Evolutionary conservation across 2,329 filamentous ascomycete genomes (phyloP).

Genomic region (Alternaria novae-zelandiae): DNA sequence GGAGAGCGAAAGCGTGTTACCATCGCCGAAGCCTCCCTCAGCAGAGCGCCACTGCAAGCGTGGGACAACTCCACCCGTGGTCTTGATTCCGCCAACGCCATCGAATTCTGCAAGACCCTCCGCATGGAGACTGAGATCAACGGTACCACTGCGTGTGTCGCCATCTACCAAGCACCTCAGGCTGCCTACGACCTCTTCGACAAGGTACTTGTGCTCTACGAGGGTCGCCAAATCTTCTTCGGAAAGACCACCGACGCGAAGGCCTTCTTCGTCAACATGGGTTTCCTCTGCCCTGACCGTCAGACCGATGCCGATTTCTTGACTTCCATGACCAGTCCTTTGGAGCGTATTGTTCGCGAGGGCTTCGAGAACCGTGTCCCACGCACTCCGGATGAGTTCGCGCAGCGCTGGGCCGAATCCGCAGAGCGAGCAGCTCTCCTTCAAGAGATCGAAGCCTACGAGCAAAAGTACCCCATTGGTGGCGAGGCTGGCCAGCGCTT

Average conservation of each 20-base stretch:
- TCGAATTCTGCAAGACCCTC: conserved; percentile 76
- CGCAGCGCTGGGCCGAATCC: conserved; percentile 61
- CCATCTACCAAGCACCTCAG: conserved; percentile 76
- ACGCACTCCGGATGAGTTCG: conserved; percentile 59
- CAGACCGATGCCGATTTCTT: conserved; percentile 79
- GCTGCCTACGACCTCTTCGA: conserved; percentile 73
- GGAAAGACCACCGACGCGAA: conserved; percentile 69
- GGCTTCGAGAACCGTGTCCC: conserved; percentile 56
- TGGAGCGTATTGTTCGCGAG: conserved; percentile 54
- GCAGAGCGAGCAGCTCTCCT: conserved; percentile 54
- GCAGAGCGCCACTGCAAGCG: conserved; percentile 67
- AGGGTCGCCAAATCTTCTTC: conserved; percentile 75
- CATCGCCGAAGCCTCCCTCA: conserved; percentile 78
- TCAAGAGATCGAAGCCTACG: conserved; percentile 54
- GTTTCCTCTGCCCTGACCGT: conserved; percentile 73
- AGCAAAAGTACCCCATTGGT: conserved; percentile 53
- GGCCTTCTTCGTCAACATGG: conserved; percentile 72
- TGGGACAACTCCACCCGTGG: conserved; percentile 83
- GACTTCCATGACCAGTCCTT: conserved; percentile 70
- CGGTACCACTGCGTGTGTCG: conserved; percentile 69
- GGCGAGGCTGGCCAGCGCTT: conserved; percentile 55
- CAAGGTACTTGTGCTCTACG: conserved; percentile 71
- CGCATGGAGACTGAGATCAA: conserved; percentile 72
- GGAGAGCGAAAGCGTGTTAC: conserved; percentile 82
- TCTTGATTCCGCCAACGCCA: conserved; percentile 75